Percentiles rank a stretch among this genome's conserved stretches.
Evolutionary conservation across 1,284 basidiomycete species (phyloP).

Genomic region (Rhodotorula mucilaginosa): DNA sequence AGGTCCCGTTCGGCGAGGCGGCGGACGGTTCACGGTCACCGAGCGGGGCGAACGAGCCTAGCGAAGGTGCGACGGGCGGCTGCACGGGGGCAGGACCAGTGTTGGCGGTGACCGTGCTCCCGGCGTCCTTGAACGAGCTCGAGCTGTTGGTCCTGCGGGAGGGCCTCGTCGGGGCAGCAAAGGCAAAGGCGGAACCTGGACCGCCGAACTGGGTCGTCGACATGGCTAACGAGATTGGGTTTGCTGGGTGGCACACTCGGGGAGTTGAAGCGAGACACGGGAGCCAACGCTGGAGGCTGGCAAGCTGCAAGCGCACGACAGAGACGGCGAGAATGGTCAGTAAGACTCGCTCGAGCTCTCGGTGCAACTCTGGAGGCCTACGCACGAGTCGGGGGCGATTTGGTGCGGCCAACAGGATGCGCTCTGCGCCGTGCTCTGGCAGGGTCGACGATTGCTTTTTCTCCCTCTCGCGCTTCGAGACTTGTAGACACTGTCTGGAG

Average conservation of each 20-base stretch:
- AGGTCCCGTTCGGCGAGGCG: neutral
- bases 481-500: too few relatives aligned
- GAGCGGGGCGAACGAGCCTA: conserved; percentile 18
- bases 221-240: conserved; percentile 7
- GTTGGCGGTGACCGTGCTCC: neutral
- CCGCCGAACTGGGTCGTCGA: conserved; percentile 26
- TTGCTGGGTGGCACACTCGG: neutral
- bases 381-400: too few relatives aligned
- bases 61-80: conserved; percentile 23
- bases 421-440: too few relatives aligned
- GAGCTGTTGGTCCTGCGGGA: conserved; percentile 24
- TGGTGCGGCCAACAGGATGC: too few relatives aligned
- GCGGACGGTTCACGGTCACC: conserved; percentile 1
- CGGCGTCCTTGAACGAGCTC: conserved; percentile 21
- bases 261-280: neutral
- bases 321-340: neutral
- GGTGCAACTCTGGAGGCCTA: too few relatives aligned
- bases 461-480: too few relatives aligned
- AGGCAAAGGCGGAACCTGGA: conserved; percentile 35
- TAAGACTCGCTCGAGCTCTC: neutral
- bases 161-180: conserved; percentile 28
- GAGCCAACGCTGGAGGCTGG: neutral
- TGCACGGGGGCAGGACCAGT: conserved; percentile 30
- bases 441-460: too few relatives aligned
- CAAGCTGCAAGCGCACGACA: neutral